Base-by-base conservation (phyloP, 768 basidiomycete species). In the Calocera viscosa region DNA sequence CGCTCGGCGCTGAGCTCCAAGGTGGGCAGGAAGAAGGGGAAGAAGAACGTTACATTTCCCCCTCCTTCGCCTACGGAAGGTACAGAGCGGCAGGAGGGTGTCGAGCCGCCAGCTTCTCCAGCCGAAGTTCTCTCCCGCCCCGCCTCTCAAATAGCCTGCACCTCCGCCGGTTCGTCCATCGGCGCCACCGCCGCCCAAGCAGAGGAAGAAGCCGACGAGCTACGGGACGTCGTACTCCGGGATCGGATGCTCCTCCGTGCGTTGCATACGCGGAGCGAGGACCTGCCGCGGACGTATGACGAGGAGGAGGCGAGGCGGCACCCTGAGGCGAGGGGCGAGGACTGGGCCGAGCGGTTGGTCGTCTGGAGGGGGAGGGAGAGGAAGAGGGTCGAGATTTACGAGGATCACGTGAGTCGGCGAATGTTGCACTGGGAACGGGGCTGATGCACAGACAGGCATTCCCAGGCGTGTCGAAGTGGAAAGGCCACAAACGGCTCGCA, bases 241-340 rank as follows among this genome's bases (percentile, higher is more conserved):
- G 94, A 95, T 76, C 83, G 94, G 68, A 94, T 96, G 92, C 81
- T 94, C 5, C 86, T 96, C 32, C 81, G 87, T 67, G 82, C 89
- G 1, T 84, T 82, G 49, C 85, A 88, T 74, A 85, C 84, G 14
- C 82, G 82, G 67, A 77, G 78, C 0, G 83, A 84, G 67, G 75
- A 75, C 22, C 68, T 88, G 3, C 76, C 80, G 12, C 70, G 74
- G 5, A 71, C 77, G 38, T 91, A 89, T 68, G 85, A 89, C 75
- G 92, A 91, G 75, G 74, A 76, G 60, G 78, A 83, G 69, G 83
- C 91, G 73, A 84, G 88, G 1, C 83, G 81, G 24, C 83, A 86
- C 2, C 79, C 83, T 34, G 77, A 86, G 67, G 73, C 91, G 16
- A 78, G 80, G 26, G 84, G 81, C 67, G 85, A 88, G 72, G 82